Evolutionary conservation across 495 filamentous ascomycete genomes (phyloP).

Genomic region (Bathelium albidoporum): DNA sequence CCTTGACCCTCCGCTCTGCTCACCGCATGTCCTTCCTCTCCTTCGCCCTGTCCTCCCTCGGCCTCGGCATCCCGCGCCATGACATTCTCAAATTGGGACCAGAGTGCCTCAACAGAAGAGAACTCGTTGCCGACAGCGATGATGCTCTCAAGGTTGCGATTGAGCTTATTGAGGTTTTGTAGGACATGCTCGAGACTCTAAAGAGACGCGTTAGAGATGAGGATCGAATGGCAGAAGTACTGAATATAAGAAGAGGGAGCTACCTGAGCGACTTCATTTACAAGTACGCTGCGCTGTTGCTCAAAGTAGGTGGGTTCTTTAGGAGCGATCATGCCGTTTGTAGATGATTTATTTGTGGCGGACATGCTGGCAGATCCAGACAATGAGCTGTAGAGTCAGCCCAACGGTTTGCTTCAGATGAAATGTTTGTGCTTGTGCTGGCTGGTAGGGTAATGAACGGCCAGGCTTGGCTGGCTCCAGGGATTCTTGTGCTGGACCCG

Average conservation of each 20-base stretch:
- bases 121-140: slow-evolving; percentile 95
- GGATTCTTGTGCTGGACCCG: too few species aligned
- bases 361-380: neutral
- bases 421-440: too few species aligned
- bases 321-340: slow-evolving; percentile 7
- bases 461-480: too few species aligned
- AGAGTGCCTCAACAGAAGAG: slow-evolving; percentile 87
- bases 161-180: slow-evolving; percentile 90
- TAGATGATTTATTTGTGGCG: neutral
- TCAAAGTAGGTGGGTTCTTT: slow-evolving; percentile 47
- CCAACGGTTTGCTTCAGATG: neutral
- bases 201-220: neutral
- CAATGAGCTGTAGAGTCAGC: neutral
- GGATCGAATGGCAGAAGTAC: neutral
- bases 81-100: slow-evolving; percentile 93
- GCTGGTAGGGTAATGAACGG: too few species aligned
- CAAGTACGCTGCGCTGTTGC: slow-evolving; percentile 66
- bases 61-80: slow-evolving; percentile 57
- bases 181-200: slow-evolving; percentile 90
- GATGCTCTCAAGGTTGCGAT: slow-evolving; percentile 85
- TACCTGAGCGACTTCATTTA: slow-evolving; percentile 70
- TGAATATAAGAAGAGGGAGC: slow-evolving; percentile 3
- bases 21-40: neutral
- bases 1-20: neutral
- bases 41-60: slow-evolving; percentile 21